These are phyloP conservation scores for Eutypella sp. DNA, from an alignment of 2,329 filamentous ascomycete species.

Conservation along the genomic window DNA sequence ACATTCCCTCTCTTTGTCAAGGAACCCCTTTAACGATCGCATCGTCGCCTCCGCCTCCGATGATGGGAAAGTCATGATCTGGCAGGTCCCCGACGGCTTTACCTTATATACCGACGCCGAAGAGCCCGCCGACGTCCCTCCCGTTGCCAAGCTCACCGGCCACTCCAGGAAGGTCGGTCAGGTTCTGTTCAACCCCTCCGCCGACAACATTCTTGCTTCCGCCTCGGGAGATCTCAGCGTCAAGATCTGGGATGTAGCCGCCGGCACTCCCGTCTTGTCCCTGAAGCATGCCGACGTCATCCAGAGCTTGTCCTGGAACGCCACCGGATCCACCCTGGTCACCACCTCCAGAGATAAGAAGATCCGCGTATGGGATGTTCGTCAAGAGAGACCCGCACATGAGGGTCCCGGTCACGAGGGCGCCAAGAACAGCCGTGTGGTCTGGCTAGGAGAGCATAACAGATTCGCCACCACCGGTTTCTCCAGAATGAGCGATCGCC, in stretches of 20 bases:
- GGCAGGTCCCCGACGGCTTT: slow-evolving; percentile 88
- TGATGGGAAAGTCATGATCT: slow-evolving; percentile 94
- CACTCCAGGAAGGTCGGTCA: slow-evolving; percentile 96
- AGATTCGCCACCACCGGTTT: slow-evolving; percentile 95
- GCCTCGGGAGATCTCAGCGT: slow-evolving; percentile 92
- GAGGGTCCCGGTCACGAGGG: slow-evolving; percentile 82
- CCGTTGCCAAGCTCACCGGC: slow-evolving; percentile 75
- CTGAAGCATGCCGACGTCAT: slow-evolving; percentile 89
- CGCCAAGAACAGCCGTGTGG: slow-evolving; percentile 94
- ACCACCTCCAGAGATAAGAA: slow-evolving; percentile 98
- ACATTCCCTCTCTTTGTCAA: slow-evolving; percentile 33
- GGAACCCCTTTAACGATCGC: slow-evolving; percentile 94
- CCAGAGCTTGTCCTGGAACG: slow-evolving; percentile 94
- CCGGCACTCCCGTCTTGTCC: slow-evolving; percentile 67
- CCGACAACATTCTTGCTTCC: slow-evolving; percentile 91
- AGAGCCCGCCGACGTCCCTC: slow-evolving; percentile 74
- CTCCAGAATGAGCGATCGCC: slow-evolving; percentile 96
- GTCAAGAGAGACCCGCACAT: slow-evolving; percentile 82
- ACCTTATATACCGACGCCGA: slow-evolving; percentile 80
- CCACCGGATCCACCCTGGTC: slow-evolving; percentile 76
- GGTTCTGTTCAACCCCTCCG: slow-evolving; percentile 94
- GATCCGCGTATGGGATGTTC: slow-evolving; percentile 93
- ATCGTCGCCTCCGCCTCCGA: slow-evolving; percentile 92
- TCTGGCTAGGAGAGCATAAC: slow-evolving; percentile 97
- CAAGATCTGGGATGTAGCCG: slow-evolving; percentile 91